Base-by-base conservation (phyloP, 1,139 yeast genomes). In the Kodamaea sp. region DNA sequence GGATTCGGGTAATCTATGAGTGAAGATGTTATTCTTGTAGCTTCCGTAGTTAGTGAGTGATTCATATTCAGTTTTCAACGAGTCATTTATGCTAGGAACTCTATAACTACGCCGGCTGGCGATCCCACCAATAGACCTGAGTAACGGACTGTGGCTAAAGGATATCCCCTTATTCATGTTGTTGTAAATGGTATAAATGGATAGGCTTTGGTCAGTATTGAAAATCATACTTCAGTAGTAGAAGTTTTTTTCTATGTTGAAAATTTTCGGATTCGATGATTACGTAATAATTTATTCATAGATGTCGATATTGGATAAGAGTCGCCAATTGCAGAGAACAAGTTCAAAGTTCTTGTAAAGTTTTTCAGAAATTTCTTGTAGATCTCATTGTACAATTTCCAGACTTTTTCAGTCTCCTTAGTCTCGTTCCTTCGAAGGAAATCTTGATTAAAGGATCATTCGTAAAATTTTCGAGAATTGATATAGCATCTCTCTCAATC, bases 1-100 rank as follows among this genome's bases (percentile, higher is more conserved):
- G 5, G 73, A 63, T 51, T 70, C 76, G 6, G 76, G 75, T 43
- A 70, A 61, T 53, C 75, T 62, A 43, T 70, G 76, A 27, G 75
- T 68, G 56, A 66, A 69, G 26, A 65, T 55, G 32, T 62, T 66
- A 48, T 65, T 59, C 47, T 57, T 68, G 55, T 68, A 68, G 32
- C 69, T 62, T 16, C 69, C 69, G 47, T 66, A 69, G 48, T 69
- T 67, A 37, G 59, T 52, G 32, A 65, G 47, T 18, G 57, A 46
- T 22, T 57, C 61, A 46, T 61, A 63, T 34, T 45, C 47, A 15
- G 69, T 62, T 39, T 58, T 55, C 33, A 62, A 54, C n/a, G 41
- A 26, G 13, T 30, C 31, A 11, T 46, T 29, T 43, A 44, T 40
- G 54, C 58, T 19, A 43, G 42, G 39, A 44, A 61, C 58, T 31